Percentiles rank a stretch among this genome's conserved stretches.
These are phyloP conservation scores for Croton laevigatus DNA, from an alignment of 441 rosid genomes.

Conservation along the genomic window DNA sequence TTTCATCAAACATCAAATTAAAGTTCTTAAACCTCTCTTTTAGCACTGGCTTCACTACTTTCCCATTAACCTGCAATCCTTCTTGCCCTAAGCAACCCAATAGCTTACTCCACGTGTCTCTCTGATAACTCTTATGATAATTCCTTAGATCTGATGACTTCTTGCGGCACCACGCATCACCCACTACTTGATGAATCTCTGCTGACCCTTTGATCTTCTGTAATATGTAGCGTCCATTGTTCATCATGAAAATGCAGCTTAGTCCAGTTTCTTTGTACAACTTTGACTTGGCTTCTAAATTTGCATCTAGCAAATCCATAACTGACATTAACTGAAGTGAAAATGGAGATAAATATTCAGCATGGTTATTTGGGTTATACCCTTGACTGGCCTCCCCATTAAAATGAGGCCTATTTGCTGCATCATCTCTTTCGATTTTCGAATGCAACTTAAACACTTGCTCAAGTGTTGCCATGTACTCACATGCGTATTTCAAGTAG, in stretches of 20 bases:
- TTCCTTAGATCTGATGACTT: conserved; percentile 53
- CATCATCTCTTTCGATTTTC: conserved; percentile 59
- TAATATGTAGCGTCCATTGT: conserved; percentile 84
- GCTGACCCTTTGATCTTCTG: conserved; percentile 74
- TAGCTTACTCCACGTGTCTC: conserved; percentile 84
- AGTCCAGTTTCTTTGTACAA: conserved; percentile 63
- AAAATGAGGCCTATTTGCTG: conserved; percentile 30
- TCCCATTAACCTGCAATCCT: conserved; percentile 68
- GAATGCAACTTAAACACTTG: conserved; percentile 69
- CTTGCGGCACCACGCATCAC: conserved; percentile 45
- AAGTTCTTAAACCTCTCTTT: conserved; percentile 90
- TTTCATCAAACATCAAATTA: conserved; percentile 77
- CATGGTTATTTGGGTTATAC: neutral
- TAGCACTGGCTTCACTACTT: conserved; percentile 64
- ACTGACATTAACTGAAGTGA: conserved; percentile 49
- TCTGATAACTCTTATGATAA: conserved; percentile 70
- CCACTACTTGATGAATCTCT: conserved; percentile 57
- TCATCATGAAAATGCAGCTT: conserved; percentile 80
- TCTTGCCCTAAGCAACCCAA: conserved; percentile 62
- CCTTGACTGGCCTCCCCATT: conserved; percentile 13
- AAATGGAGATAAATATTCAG: conserved; percentile 44
- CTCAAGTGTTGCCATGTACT: conserved; percentile 72
- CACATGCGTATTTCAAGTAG: conserved; percentile 74
- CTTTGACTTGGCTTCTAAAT: conserved; percentile 61
- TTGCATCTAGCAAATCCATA: conserved; percentile 63